A percentile compares a stretch with the other conserved stretches of the same genome.
These are phyloP conservation scores for Penicillium atrosanguineum DNA, from an alignment of 495 filamentous ascomycete species.

Conservation along the genomic window DNA sequence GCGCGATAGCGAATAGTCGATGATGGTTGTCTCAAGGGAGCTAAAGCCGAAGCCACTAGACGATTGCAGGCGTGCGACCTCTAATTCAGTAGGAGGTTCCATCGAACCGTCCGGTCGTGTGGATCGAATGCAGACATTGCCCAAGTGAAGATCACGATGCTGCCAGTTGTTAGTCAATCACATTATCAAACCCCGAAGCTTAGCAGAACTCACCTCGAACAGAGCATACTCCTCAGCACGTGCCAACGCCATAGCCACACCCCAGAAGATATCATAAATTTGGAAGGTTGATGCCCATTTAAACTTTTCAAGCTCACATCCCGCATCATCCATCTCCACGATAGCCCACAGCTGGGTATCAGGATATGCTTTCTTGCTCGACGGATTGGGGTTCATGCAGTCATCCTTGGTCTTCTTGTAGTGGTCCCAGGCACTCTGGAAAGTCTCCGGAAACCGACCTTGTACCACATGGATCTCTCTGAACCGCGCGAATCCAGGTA, in stretches of 20 bases:
- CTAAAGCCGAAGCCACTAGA: slow-evolving; percentile 62
- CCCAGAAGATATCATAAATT: slow-evolving; percentile 85
- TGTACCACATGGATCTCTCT: slow-evolving; percentile 71
- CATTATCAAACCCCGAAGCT: too few relatives aligned
- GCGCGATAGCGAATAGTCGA: slow-evolving; percentile 87
- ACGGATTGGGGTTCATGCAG: slow-evolving; percentile 64
- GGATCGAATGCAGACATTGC: slow-evolving; percentile 74
- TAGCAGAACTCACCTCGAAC: slow-evolving; percentile 61
- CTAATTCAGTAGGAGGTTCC: slow-evolving; percentile 31
- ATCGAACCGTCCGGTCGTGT: slow-evolving; percentile 35
- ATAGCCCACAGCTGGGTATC: slow-evolving; percentile 74
- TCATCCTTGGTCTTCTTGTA: slow-evolving; percentile 58
- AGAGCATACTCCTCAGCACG: slow-evolving; percentile 67
- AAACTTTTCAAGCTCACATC: slow-evolving; percentile 68
- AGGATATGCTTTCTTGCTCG: slow-evolving; percentile 54
- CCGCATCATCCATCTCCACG: slow-evolving; percentile 85
- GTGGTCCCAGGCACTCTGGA: slow-evolving; percentile 66
- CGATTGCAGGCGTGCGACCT: slow-evolving; percentile 26
- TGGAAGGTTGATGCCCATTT: slow-evolving; percentile 53
- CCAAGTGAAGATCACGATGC: slow-evolving; percentile 87
- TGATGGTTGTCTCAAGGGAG: slow-evolving; percentile 72
- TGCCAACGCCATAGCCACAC: slow-evolving; percentile 71
- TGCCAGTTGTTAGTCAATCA: slow-evolving; percentile 13
- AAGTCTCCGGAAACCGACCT: slow-evolving; percentile 61
- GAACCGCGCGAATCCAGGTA: slow-evolving; percentile 92